Evolutionary conservation across 768 basidiomycete species (phyloP).

Genomic region (Zangia roseola): DNA sequence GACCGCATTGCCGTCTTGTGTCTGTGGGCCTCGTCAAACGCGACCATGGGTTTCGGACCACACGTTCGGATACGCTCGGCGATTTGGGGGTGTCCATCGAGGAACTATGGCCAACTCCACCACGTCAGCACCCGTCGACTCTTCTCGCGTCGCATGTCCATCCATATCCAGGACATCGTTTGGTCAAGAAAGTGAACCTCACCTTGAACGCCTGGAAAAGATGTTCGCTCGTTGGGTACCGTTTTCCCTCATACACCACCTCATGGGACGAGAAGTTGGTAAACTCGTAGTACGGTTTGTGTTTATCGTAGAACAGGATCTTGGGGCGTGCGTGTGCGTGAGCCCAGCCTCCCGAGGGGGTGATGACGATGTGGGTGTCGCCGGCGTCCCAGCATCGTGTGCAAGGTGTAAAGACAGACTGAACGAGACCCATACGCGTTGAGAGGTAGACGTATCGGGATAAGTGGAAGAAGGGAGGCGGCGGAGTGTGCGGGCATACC

Average conservation of each 20-base stretch:
- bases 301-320: slow-evolving; percentile 64
- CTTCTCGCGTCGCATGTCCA: too few species aligned
- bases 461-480: neutral
- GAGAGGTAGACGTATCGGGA: neutral
- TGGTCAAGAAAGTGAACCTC: neutral
- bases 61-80: slow-evolving; percentile 70
- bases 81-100: slow-evolving; percentile 55
- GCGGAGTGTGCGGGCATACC: slow-evolving; percentile 14
- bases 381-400: slow-evolving; percentile 27
- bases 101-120: slow-evolving; percentile 43
- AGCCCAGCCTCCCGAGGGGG: slow-evolving; percentile 22
- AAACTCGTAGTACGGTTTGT: slow-evolving; percentile 66
- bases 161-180: too few species aligned
- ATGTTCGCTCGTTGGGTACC: slow-evolving; percentile 75
- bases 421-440: slow-evolving; percentile 18
- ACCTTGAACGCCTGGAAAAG: slow-evolving; percentile 78
- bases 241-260: slow-evolving; percentile 60
- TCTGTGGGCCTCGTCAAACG: slow-evolving; percentile 67
- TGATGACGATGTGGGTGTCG: slow-evolving; percentile 28
- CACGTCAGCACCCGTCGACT: slow-evolving; percentile 1
- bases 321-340: slow-evolving; percentile 24
- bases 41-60: slow-evolving; percentile 57
- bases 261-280: slow-evolving; percentile 72
- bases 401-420: slow-evolving; percentile 16
- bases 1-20: slow-evolving; percentile 58